Evolutionary conservation across 768 basidiomycete genomes (phyloP).

Genomic region (Austroboletus festivus): DNA sequence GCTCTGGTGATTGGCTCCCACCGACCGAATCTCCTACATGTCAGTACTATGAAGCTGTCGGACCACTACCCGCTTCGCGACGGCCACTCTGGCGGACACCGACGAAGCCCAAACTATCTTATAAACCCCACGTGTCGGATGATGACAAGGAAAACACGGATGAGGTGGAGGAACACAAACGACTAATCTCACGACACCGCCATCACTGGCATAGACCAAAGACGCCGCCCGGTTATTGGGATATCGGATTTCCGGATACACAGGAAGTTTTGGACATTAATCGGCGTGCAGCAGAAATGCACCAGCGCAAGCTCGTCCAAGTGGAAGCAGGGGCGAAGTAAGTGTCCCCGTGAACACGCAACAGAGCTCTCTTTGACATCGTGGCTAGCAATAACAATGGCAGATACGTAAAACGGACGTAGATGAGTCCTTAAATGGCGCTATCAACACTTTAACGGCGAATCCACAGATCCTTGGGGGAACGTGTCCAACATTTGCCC

Average conservation of each 20-base stretch:
- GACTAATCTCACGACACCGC: slow-evolving; percentile 69
- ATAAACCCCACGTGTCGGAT: slow-evolving; percentile 1
- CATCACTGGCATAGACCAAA: slow-evolving; percentile 65
- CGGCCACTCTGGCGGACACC: slow-evolving; percentile 77
- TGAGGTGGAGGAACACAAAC: slow-evolving; percentile 52
- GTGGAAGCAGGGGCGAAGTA: slow-evolving; percentile 60
- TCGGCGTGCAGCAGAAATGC: slow-evolving; percentile 66
- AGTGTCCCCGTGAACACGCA: slow-evolving; percentile 20
- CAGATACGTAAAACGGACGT: slow-evolving; percentile 27
- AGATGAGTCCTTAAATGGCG: slow-evolving; percentile 12
- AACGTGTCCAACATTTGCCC: slow-evolving; percentile 52
- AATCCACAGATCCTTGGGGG: slow-evolving; percentile 24
- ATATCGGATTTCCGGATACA: slow-evolving; percentile 85
- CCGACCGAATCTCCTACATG: neutral
- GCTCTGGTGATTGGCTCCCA: too few relatives aligned
- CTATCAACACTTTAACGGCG: slow-evolving; percentile 3
- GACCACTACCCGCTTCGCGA: slow-evolving; percentile 66
- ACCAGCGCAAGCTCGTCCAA: slow-evolving; percentile 55
- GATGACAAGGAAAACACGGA: slow-evolving; percentile 32
- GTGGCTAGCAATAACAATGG: slow-evolving; percentile 18
- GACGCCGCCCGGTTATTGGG: slow-evolving; percentile 88
- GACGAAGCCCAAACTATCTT: slow-evolving; percentile 29
- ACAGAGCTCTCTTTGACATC: neutral
- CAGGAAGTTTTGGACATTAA: slow-evolving; percentile 81
- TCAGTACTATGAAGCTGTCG: slow-evolving; percentile 79